Evolutionary conservation across 768 basidiomycete species (phyloP).

Genomic region (Boletus edulis): DNA sequence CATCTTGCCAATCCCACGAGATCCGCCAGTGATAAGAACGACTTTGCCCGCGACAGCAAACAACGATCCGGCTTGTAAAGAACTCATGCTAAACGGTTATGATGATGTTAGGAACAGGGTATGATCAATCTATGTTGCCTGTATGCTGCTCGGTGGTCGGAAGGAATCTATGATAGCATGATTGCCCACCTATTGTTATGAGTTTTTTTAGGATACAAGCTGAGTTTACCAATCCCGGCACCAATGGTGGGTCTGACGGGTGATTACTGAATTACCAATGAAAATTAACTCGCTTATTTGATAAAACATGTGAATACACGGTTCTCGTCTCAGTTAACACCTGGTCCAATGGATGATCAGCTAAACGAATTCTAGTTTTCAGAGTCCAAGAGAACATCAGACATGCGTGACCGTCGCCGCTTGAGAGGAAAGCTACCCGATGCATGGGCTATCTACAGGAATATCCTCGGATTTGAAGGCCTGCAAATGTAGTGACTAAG

Average conservation of each 20-base stretch:
- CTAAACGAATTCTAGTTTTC: constrained; percentile 22
- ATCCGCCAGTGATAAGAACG: constrained; percentile 66
- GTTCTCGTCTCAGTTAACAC: constrained; percentile 7
- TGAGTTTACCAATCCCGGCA: constrained; percentile 11
- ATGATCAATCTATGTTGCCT: neutral
- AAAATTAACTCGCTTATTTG: constrained; percentile 25
- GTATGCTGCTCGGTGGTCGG: neutral
- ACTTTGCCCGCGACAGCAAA: constrained; percentile 54
- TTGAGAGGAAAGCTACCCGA: constrained; percentile 36
- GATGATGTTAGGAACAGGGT: neutral
- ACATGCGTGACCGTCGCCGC: constrained; percentile 44
- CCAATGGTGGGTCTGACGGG: constrained; percentile 5
- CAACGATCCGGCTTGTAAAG: constrained; percentile 35
- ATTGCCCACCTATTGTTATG: constrained; percentile 16
- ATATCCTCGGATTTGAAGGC: constrained; percentile 26
- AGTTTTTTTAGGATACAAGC: constrained; percentile 8
- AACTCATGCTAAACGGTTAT: constrained; percentile 30
- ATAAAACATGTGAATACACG: constrained; percentile 23
- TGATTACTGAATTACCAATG: constrained; percentile 8
- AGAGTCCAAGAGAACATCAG: constrained; percentile 30
- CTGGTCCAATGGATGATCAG: constrained; percentile 10
- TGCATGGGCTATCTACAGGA: constrained; percentile 24
- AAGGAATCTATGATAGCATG: neutral
- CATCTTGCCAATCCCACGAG: constrained; percentile 66
- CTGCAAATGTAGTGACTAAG: constrained; percentile 20